phyloP scores from a whole-genome alignment of 495 filamentous ascomycete genomes.

The Neurospora sp. region DNA sequence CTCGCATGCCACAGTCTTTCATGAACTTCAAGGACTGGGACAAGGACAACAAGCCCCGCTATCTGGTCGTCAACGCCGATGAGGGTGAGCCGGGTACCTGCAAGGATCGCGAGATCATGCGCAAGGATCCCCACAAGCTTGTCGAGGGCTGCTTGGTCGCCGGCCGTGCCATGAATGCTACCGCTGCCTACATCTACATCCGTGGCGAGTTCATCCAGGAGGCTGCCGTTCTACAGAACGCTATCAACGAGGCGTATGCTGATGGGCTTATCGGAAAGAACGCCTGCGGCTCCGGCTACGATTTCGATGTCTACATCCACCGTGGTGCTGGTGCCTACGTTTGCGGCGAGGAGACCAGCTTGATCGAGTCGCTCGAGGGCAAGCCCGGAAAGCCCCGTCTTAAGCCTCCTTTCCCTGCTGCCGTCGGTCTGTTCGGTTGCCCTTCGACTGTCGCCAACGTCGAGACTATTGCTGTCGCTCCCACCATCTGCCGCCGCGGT shows the following conservation, averaged over 20 bases:
- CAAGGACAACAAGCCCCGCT: constrained; percentile 91
- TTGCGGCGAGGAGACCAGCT: constrained; percentile 93
- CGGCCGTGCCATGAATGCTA: constrained; percentile 94
- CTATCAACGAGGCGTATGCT: constrained; percentile 94
- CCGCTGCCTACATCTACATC: constrained; percentile 98
- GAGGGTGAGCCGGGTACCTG: constrained; percentile 98
- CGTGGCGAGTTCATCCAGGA: constrained; percentile 98
- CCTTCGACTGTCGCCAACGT: constrained; percentile 97
- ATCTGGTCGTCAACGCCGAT: constrained; percentile 95
- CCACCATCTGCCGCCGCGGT: constrained; percentile 90
- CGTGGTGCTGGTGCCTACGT: constrained; percentile 96
- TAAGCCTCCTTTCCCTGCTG: constrained; percentile 96
- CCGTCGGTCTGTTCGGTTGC: constrained; percentile 95
- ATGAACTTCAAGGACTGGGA: constrained; percentile 99
- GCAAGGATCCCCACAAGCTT: constrained; percentile 98
- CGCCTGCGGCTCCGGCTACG: constrained; percentile 90
- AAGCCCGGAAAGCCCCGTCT: constrained; percentile 97
- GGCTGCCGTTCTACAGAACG: constrained; percentile 83
- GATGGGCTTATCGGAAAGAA: constrained; percentile 95
- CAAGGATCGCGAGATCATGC: constrained; percentile 99
- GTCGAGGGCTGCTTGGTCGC: constrained; percentile 95
- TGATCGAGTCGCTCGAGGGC: constrained; percentile 96
- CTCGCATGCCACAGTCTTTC: constrained; percentile 64
- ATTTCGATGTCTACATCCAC: constrained; percentile 96
- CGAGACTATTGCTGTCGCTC: constrained; percentile 90